Conservation (phyloP, 2,329 filamentous ascomycete species). For the Tricladium varicosporioides region DNA sequence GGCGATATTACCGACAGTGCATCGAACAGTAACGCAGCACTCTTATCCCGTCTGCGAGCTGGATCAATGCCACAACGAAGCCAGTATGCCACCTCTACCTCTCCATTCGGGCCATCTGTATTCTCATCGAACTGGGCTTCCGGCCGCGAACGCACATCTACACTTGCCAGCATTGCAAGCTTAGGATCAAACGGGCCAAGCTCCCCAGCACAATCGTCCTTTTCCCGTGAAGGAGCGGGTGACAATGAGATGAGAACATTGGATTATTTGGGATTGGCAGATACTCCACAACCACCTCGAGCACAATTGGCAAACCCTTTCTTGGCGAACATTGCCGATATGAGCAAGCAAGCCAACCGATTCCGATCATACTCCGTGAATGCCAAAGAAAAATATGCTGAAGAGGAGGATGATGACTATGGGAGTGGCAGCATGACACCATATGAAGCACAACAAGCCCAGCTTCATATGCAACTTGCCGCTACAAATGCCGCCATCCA, state of each 20-base stretch:
- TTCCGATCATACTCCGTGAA: slow-evolving; percentile 99
- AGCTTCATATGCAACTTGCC: slow-evolving; percentile 60
- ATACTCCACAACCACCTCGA: slow-evolving; percentile 80
- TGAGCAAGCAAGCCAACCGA: slow-evolving; percentile 76
- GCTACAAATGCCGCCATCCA: slow-evolving; percentile 72
- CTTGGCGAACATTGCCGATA: slow-evolving; percentile 71
- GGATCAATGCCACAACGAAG: slow-evolving; percentile 92
- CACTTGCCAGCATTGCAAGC: slow-evolving; percentile 78
- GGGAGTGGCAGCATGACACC: slow-evolving; percentile 42
- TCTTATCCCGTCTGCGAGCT: slow-evolving; percentile 82
- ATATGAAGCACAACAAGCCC: slow-evolving; percentile 59
- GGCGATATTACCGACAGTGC: slow-evolving; percentile 43
- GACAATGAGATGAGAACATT: slow-evolving; percentile 89
- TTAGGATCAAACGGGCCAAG: slow-evolving; percentile 87
- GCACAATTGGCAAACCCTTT: slow-evolving; percentile 73
- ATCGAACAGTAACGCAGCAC: slow-evolving; percentile 60
- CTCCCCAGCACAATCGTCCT: slow-evolving; percentile 82
- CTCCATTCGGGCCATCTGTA: slow-evolving; percentile 83
- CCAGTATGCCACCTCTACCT: slow-evolving; percentile 57
- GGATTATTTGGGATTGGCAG: slow-evolving; percentile 92
- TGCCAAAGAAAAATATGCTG: slow-evolving; percentile 94
- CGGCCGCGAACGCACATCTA: slow-evolving; percentile 79
- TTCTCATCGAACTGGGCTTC: slow-evolving; percentile 85
- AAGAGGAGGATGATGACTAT: slow-evolving; percentile 77
- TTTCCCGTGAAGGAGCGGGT: slow-evolving; percentile 78